These are phyloP conservation scores for Metschnikowia reukaufii DNA, from an alignment of 805 yeast species.

Conservation along the genomic window DNA sequence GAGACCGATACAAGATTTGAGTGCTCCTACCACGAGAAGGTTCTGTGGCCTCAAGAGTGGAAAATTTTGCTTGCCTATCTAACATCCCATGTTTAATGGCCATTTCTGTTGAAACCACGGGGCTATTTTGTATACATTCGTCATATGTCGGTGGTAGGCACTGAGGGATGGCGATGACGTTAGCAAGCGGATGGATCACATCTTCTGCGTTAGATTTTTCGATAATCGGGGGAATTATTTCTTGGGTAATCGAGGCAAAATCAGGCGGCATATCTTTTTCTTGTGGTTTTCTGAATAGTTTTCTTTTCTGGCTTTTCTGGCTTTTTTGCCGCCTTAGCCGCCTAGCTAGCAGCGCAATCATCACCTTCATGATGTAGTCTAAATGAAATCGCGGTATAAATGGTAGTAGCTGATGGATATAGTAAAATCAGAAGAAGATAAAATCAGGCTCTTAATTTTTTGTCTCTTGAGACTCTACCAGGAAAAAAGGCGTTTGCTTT, in stretches of 20 bases:
- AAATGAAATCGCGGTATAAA: background rate
- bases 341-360: constrained; percentile 2
- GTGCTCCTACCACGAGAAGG: constrained; percentile 15
- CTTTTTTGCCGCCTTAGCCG: constrained; percentile 3
- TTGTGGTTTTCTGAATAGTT: background rate
- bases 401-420: background rate
- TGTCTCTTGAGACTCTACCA: too few relatives aligned
- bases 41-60: background rate
- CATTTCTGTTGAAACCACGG: background rate
- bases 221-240: background rate
- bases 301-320: background rate
- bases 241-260: background rate
- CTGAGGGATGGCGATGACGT: background rate
- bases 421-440: too few relatives aligned
- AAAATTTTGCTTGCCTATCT: background rate
- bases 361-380: constrained; percentile 4
- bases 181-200: background rate
- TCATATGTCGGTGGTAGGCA: constrained; percentile 15
- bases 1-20: constrained; percentile 16
- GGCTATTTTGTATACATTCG: constrained; percentile 9
- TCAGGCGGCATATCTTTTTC: too few relatives aligned
- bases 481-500: too few relatives aligned
- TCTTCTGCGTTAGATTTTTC: background rate
- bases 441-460: too few relatives aligned
- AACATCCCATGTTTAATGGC: background rate